Evolutionary conservation across 2,329 filamentous ascomycete species (phyloP).

Genomic region (Sporothrix dimorphospora): DNA sequence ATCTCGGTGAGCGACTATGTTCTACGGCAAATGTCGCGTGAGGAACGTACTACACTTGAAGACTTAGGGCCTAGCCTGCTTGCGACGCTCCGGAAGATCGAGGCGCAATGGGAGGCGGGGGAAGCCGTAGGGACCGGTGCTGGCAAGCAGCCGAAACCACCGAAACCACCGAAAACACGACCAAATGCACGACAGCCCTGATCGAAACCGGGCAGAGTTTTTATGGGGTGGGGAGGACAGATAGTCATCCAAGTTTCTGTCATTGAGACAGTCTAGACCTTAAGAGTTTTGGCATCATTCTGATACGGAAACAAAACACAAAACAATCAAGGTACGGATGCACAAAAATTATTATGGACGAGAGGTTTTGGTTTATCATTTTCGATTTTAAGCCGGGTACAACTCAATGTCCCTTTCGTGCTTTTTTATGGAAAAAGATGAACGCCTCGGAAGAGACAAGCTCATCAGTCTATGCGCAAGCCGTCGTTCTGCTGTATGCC

Average conservation of each 20-base stretch:
- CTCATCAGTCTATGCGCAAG: not conserved
- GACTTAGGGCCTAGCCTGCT: conserved; percentile 57
- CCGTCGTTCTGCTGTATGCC: not conserved
- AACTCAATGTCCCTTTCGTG: conserved; percentile 3
- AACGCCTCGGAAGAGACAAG: not conserved
- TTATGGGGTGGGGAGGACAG: not conserved
- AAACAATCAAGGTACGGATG: no score
- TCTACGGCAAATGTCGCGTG: conserved; percentile 64
- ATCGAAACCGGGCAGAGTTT: not conserved
- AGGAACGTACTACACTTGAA: conserved; percentile 56
- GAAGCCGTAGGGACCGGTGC: not conserved
- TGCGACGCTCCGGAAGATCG: conserved; percentile 52
- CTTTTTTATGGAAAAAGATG: not conserved
- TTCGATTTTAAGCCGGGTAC: conserved; percentile 7
- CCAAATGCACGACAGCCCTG: not conserved
- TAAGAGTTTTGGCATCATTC: no score
- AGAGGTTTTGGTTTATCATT: not conserved
- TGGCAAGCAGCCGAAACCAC: not conserved
- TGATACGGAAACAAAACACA: no score
- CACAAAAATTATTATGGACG: no score
- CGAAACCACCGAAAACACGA: not conserved
- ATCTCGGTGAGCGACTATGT: conserved; percentile 77
- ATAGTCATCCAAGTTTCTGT: not conserved
- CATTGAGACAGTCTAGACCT: not conserved
- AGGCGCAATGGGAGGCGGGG: conserved; percentile 43